Base-by-base conservation (phyloP, 768 basidiomycete species). In the Naganishia kalamii region DNA sequence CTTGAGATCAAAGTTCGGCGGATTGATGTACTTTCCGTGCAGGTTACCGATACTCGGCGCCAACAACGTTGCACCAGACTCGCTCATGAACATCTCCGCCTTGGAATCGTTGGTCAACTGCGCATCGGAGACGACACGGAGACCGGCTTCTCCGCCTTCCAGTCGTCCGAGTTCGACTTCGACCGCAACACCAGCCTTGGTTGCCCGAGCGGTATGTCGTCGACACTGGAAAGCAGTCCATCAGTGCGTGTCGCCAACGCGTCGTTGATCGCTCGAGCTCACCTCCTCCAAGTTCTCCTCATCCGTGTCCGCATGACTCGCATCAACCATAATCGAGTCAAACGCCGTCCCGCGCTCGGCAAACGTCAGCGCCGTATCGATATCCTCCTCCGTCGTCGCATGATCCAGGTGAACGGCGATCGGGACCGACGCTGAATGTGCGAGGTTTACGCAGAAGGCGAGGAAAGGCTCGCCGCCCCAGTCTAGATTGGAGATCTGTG, bases 311-410 rank as follows among this genome's bases (percentile, higher is more conserved):
- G 75, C 77, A 57, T 77, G 78, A 63, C 68, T 70, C 25, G 77
- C 75, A 60, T 79, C 78, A 23, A 79, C 76, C 78, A 79, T 79
- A 69, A 79, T 79, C 63, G 70, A 72, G 65, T 79, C 78, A 50
- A 79, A 78, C 19, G 72, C 71, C 64, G 78, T 75, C 19, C 77
- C 78, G 43, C 72, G 66, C 69, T 79, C 78, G 6, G 78, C 78
- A 21, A 77, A 72, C 13, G 72, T 72, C 49, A 79, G 68, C 3
- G 76, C 69, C 5, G 74, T 74, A 62, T 77, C 77, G 52, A 79
- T 74, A 57, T 77, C 75, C 44, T 74, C 74, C n/a, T 70, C 71
- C 43, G 76, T 74, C 35, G 76, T 77, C 2, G 76, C 76, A 64
- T 77, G 76, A 63, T 77, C 77, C 21, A 79, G 71, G 59, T 79